Conservation (phyloP, 768 basidiomycete species). For the Candolleomyces eurysporus region DNA sequence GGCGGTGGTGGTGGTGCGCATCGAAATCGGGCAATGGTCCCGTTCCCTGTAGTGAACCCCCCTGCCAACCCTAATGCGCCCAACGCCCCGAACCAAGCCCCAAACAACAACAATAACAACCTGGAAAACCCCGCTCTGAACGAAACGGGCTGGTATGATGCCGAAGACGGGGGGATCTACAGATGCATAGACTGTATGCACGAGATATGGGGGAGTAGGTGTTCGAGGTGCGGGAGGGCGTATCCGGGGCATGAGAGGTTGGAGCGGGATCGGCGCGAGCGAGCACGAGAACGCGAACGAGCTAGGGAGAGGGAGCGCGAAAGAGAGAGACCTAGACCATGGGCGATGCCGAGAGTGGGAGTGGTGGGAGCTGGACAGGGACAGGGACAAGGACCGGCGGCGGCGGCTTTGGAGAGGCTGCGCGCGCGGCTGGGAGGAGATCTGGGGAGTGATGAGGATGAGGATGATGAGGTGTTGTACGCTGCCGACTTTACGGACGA, state of each 20-base stretch:
- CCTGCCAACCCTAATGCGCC: too few relatives aligned
- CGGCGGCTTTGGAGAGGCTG: not conserved
- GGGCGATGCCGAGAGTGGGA: too few relatives aligned
- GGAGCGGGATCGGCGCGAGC: constrained; percentile 2
- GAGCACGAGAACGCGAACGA: constrained; percentile 1
- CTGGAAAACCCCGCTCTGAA: constrained; percentile 27
- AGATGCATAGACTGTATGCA: constrained; percentile 76
- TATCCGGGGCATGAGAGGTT: constrained; percentile 52
- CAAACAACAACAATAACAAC: constrained; percentile 15
- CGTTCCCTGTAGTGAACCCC: too few relatives aligned
- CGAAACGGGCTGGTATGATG: constrained; percentile 64
- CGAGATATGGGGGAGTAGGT: constrained; percentile 72
- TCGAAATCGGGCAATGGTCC: constrained; percentile 5
- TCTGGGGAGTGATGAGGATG: constrained; percentile 6
- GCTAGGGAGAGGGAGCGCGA: not conserved
- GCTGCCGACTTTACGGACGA: not conserved
- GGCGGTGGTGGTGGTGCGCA: not conserved
- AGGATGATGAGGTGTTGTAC: constrained; percentile 5
- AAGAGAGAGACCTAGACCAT: not conserved
- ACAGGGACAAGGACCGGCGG: constrained; percentile 4
- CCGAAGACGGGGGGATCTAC: constrained; percentile 74
- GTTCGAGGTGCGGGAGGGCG: constrained; percentile 56
- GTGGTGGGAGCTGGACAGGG: not conserved
- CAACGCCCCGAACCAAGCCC: too few relatives aligned
- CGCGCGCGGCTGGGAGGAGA: not conserved